Base-by-base conservation (phyloP, 257 asterid genomes). In the Ehretia macrophylla region DNA sequence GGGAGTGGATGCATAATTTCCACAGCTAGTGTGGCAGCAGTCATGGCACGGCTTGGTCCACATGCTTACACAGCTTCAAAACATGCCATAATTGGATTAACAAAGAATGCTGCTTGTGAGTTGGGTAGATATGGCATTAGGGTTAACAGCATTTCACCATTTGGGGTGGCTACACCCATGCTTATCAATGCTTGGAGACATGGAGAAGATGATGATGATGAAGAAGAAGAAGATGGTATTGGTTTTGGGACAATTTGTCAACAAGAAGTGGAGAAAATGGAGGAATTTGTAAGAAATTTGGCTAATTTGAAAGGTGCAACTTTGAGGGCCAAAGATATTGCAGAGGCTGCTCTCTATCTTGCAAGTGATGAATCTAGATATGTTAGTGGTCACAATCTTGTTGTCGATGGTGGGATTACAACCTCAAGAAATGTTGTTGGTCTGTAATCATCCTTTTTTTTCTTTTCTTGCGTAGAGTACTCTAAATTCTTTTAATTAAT, bases 131-230 rank as follows among this genome's bases (percentile, higher is more conserved):
- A 82, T 10, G 97, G 97, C 32, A 84, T 89, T 1, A 47, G 95
- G 46, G 97, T 86, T 0, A 89, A 89, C 32, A 82, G 97, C 77
- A 82, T 89, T 1, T 89, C 95, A 38, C 97, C 97, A 11, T 89
- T 89, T 44, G 97, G 97, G 1, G 97, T 86, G 64, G 97, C 95
- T n/a, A 89, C 97, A 19, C 72, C 83, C 3, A 89, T 89, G 95
- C 69, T 88, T 74, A 73, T 85, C 64, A 61, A 77, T 13, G 97
- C 95, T 35, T 88, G 95, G 97, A 64, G 76, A 13, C 54, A 6
- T 8, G 1, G 5, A 8, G 10, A 14, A n/a, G 75, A 22, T 1
- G 75, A 11, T 6, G 64, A 22, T 0, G 81, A 21, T 0, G 87
- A 61, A 0, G 65, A 48, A 1, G 74, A 12, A 4, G 81, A 20